Evolutionary conservation across 495 filamentous ascomycete genomes (phyloP), one percentile per base, ranked within the genome.

Genomic region (Penicillium herquei): DNA sequence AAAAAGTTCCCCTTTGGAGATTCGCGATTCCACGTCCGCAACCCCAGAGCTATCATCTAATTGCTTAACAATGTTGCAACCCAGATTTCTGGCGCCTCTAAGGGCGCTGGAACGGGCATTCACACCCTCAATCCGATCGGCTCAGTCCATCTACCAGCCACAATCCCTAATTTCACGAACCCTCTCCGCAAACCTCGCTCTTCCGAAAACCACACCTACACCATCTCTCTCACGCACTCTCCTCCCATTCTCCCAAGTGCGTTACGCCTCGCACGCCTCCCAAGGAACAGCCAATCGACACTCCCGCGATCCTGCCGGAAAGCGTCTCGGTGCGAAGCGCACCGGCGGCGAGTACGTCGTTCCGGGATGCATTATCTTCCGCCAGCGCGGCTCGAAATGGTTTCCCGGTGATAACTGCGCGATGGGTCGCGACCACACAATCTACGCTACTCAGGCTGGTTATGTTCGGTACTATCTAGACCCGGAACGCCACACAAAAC

Each of bases 381-480:
- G 87, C 58, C 94, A 99, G 73, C 87, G 94, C 54, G 94, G 94
- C 57, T 93, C 95, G 26, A 82, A 85, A 67, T 99, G 94, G 94
- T 91, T 86, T 67, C 84, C 94, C 2, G 94, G 94, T 59, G 93
- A 97, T 68, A 96, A 97, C 74, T 89, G 88, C 67, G 87, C 79
- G 54, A 90, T 97, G 81, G 94, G 94, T 12, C 85, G 93, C n/a
- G 92, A 98, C 74, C 94, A 96, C 79, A 97, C 93, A 32, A 96
- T 99, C 76, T 96, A 88, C 70, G 89, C 94, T 37, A 82, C 82
- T 33, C 78, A 86, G 34, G 76, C 87, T 11, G 94, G 94, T 41
- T 98, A 92, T 72, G 94, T 99, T 44, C 90, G 91, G 57, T 99
- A 96, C 79, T 99, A 99, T 77, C 84, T 85, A 53, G 92, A 97